Evolutionary conservation across 805 yeast genomes (phyloP).

Genomic region (Candida bentonensis): DNA sequence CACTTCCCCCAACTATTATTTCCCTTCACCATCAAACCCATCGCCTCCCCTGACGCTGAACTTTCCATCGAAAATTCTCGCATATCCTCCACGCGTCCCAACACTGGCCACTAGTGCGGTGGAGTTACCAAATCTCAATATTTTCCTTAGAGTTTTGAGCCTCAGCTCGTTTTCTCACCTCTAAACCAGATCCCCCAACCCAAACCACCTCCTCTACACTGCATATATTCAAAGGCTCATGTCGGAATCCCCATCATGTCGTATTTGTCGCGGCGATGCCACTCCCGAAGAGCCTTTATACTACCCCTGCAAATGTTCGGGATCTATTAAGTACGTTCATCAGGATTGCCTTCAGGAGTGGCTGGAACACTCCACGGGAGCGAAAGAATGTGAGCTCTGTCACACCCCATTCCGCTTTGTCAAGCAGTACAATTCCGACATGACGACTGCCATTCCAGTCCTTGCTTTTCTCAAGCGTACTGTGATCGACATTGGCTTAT

Average conservation of each 20-base stretch:
- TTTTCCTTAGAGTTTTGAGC: no score
- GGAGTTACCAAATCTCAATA: no score
- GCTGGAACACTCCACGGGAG: constrained; percentile 56
- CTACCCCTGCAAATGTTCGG: constrained; percentile 89
- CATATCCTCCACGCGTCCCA: no score
- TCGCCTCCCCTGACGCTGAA: no score
- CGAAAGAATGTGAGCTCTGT: constrained; percentile 76
- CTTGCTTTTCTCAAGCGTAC: constrained; percentile 31
- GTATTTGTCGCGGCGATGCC: constrained; percentile 92
- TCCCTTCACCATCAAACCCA: no score
- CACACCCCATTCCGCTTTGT: constrained; percentile 56
- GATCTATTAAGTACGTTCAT: constrained; percentile 85
- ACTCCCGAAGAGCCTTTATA: constrained; percentile 62
- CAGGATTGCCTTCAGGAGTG: constrained; percentile 85
- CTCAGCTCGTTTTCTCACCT: no score
- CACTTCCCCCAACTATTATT: no score
- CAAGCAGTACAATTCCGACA: constrained; percentile 47
- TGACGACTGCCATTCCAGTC: constrained; percentile 53
- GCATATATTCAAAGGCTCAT: constrained; percentile 1
- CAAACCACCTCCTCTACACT: no score
- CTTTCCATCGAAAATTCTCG: no score
- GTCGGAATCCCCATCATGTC: constrained; percentile 30
- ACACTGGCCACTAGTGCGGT: no score
- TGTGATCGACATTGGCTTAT: constrained; percentile 9
- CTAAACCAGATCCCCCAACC: no score